phyloP scores from a whole-genome alignment of 1,139 yeast genomes.

The Taphrina communis region DNA sequence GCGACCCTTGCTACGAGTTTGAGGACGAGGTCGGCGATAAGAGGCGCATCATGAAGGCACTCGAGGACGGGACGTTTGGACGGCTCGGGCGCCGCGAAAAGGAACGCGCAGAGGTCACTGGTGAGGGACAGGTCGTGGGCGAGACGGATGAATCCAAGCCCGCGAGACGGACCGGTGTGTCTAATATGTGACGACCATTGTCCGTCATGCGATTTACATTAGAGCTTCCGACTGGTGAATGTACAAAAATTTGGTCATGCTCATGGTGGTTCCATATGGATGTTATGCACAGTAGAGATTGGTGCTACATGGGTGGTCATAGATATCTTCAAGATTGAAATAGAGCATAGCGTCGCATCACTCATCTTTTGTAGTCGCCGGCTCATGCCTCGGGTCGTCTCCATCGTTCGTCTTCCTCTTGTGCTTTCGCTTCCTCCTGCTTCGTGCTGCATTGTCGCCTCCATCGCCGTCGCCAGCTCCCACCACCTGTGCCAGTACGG shows the following conservation, averaged over 20 bases:
- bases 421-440: slow-evolving; percentile 19
- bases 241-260: too few relatives aligned
- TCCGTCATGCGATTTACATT: too few relatives aligned
- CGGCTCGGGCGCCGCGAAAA: slow-evolving; percentile 6
- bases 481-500: not conserved
- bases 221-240: not conserved
- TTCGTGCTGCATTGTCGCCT: not conserved
- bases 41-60: slow-evolving; percentile 20
- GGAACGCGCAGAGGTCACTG: slow-evolving; percentile 29
- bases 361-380: not conserved
- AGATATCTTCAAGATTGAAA: not conserved
- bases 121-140: slow-evolving; percentile 24
- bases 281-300: too few relatives aligned
- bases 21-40: slow-evolving; percentile 34
- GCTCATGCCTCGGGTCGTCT: not conserved
- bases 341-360: not conserved
- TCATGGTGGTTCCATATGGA: too few relatives aligned
- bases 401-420: not conserved
- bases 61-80: slow-evolving; percentile 26
- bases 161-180: slow-evolving; percentile 1
- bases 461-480: not conserved
- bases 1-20: slow-evolving; percentile 49
- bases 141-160: slow-evolving; percentile 16
- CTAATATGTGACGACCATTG: not conserved
- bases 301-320: not conserved